These are phyloP conservation scores for Venustampulla echinocandica DNA, from an alignment of 495 filamentous ascomycete genomes.

Conservation along the genomic window DNA sequence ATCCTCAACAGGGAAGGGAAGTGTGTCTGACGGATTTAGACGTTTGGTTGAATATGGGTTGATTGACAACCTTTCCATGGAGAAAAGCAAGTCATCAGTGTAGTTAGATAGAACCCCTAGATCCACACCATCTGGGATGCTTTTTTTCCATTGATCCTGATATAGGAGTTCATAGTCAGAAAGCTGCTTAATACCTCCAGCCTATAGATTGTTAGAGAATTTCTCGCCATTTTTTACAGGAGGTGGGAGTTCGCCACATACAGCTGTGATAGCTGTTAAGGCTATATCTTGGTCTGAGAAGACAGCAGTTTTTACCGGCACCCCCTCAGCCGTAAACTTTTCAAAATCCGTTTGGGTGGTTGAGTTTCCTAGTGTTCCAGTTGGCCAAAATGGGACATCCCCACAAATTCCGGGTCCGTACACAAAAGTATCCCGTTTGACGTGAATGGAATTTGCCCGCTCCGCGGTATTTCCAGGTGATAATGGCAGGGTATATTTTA, in stretches of 20 bases:
- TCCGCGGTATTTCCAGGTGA: background rate
- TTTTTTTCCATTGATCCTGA: slow-evolving; percentile 25
- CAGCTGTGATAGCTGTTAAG: background rate
- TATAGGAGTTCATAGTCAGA: slow-evolving; percentile 28
- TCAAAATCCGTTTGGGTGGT: background rate
- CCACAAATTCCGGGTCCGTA: background rate
- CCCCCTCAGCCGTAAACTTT: background rate
- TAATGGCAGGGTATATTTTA: background rate
- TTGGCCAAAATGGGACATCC: background rate
- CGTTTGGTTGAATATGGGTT: slow-evolving; percentile 27
- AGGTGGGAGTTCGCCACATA: background rate
- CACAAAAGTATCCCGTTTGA: background rate
- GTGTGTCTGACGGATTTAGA: slow-evolving; percentile 24
- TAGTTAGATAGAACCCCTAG: slow-evolving; percentile 29
- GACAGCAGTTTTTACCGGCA: background rate
- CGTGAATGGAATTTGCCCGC: background rate
- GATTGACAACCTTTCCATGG: slow-evolving; percentile 30
- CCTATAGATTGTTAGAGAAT: no score
- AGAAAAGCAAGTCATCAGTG: slow-evolving; percentile 32
- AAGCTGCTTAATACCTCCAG: slow-evolving; percentile 22
- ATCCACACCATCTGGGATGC: slow-evolving; percentile 22
- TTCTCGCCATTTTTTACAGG: background rate
- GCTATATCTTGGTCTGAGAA: background rate
- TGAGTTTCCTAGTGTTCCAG: background rate
- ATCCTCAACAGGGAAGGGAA: slow-evolving; percentile 26